Base-by-base conservation (phyloP, 1,139 yeast genomes). In the Geotrichum candidum region DNA sequence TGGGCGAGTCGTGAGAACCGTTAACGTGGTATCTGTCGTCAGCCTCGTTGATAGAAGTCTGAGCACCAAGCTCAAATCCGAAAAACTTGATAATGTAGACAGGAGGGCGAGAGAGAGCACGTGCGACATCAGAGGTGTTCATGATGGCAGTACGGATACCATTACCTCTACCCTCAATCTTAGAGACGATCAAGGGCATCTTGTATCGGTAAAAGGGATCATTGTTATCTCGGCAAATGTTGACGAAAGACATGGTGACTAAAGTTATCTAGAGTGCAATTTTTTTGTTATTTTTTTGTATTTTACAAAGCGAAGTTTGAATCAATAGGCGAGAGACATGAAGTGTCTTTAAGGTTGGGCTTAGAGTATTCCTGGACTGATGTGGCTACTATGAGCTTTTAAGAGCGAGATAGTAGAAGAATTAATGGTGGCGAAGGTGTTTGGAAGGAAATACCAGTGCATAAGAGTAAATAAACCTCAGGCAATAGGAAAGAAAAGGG, bases 201-300 rank as follows among this genome's bases (percentile, higher is more conserved):
- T 94, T 94, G 79, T 94, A 94, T 80, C 99, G 96, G 84, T 95
- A 94, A 77, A 94, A 94, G 60, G 98, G 97, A 80, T 94, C 99
- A 74, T 89, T 87, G 81, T 94, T 94, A 74, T 91, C 97, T 82
- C 99, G 91, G 78, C 96, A 88, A 72, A 94, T 94, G 78, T 94
- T 92, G 74, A 92, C 88, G 72, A 86, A 81, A 65, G 97, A 88
- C 97, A 90, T 90, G 57, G 51, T 68, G 63, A 48, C 48, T 45
- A 45, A n/a, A 18, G 48, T n/a, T n/a, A 45, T 48, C 15, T 48
- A 48, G 29, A 25, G n/a, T 10, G 23, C 25, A 15, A 25, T 13
- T 48, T 48, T 48, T 48, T 48, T 48, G 25, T 48, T 23, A 48
- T 46, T 48, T 48, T 48, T 48, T 23, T 48, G 29, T 15, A 48